Evolutionary conservation across 441 rosid species (phyloP).

Genomic region (Populus hybrid): DNA sequence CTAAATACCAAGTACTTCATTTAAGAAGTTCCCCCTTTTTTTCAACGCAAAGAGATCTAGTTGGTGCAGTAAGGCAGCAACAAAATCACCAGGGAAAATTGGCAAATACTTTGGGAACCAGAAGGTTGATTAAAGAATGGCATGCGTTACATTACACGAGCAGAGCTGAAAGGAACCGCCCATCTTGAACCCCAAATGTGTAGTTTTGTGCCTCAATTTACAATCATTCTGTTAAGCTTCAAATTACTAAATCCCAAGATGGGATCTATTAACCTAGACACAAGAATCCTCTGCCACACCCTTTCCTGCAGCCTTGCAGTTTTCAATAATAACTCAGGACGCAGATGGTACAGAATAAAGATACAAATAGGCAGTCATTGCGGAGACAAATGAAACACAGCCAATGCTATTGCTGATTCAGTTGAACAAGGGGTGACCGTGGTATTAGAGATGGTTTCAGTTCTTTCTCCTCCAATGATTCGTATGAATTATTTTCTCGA

Average conservation of each 20-base stretch:
- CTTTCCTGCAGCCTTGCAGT: constrained; percentile 9
- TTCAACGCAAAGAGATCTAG: too few relatives aligned
- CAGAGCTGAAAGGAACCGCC: neutral
- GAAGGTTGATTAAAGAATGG: neutral
- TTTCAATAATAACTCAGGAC: constrained; percentile 27
- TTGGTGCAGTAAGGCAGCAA: too few relatives aligned
- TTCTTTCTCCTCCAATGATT: constrained; percentile 72
- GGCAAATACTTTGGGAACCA: neutral
- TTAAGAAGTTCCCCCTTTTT: too few relatives aligned
- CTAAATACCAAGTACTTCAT: too few relatives aligned
- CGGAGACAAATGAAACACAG: constrained; percentile 1
- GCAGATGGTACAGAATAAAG: constrained; percentile 29
- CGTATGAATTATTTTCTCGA: constrained; percentile 81
- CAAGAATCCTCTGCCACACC: neutral
- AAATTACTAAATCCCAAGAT: constrained; percentile 36
- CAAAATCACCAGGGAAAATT: neutral
- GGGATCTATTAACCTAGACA: constrained; percentile 34
- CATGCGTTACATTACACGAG: neutral
- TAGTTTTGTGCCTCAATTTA: constrained; percentile 9
- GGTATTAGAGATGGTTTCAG: constrained; percentile 74
- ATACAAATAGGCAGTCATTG: constrained; percentile 7
- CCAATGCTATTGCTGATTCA: constrained; percentile 42
- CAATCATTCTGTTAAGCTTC: constrained; percentile 1
- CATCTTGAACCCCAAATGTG: neutral
- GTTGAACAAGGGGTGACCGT: constrained; percentile 80